Evolutionary conservation across 768 basidiomycete species (phyloP).

Genomic region (Lentinula raphanica): DNA sequence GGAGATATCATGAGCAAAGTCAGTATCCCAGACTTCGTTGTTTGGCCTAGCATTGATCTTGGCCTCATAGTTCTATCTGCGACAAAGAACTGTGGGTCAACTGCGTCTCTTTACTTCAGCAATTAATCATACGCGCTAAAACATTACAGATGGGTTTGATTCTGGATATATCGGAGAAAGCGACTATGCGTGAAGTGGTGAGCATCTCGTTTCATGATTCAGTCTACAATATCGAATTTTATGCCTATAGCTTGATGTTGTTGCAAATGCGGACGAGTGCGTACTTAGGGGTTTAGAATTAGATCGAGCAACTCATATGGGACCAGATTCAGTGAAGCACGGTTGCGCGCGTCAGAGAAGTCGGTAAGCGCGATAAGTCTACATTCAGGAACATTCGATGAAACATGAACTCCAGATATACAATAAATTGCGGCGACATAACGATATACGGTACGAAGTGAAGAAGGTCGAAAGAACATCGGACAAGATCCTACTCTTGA

Average conservation of each 20-base stretch:
- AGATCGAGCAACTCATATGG: constrained; percentile 1
- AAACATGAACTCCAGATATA: constrained; percentile 32
- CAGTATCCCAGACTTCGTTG: constrained; percentile 8
- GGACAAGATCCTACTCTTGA: constrained; percentile 78
- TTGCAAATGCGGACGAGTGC: constrained; percentile 66
- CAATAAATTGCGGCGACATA: constrained; percentile 63
- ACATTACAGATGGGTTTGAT: constrained; percentile 58
- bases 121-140: background rate
- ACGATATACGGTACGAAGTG: constrained; percentile 75
- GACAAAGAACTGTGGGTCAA: constrained; percentile 55
- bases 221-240: background rate
- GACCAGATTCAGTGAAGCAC: constrained; percentile 58
- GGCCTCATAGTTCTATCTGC: constrained; percentile 60
- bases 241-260: constrained; percentile 50
- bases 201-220: constrained; percentile 20
- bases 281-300: constrained; percentile 9
- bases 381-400: background rate
- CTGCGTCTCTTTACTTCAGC: background rate
- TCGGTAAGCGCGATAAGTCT: constrained; percentile 33
- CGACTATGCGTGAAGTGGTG: constrained; percentile 65
- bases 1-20: constrained; percentile 90
- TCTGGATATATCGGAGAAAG: constrained; percentile 49
- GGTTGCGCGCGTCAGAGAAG: constrained; percentile 74
- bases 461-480: constrained; percentile 63
- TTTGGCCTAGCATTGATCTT: background rate